phyloP scores from a whole-genome alignment of 148 eudicot species.

The Spergularia bocconei region DNA sequence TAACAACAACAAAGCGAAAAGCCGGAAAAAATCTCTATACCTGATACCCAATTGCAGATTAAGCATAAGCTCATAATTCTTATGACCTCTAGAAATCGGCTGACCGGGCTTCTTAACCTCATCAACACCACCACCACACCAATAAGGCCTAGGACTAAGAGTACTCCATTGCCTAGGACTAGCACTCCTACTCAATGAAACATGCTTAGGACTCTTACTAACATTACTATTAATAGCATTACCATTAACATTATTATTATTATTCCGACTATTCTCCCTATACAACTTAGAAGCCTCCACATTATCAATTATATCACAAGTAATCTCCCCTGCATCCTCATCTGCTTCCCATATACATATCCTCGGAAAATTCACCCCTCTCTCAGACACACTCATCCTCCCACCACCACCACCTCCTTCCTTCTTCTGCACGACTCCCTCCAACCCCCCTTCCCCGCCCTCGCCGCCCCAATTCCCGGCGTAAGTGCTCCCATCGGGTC shows the following conservation, averaged over 20 bases:
- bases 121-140: constrained; percentile 44
- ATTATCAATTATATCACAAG: constrained; percentile 45
- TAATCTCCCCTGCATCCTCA: constrained; percentile 49
- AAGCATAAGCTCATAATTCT: constrained; percentile 71
- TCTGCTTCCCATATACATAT: constrained; percentile 53
- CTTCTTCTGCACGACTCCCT: not conserved
- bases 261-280: constrained; percentile 31
- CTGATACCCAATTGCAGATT: constrained; percentile 69
- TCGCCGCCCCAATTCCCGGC: constrained; percentile 36
- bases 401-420: constrained; percentile 27
- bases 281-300: constrained; percentile 38
- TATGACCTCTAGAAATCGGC: constrained; percentile 50
- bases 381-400: constrained; percentile 33
- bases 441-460: not conserved
- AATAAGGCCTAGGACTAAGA: constrained; percentile 33
- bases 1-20: not conserved
- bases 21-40: constrained; percentile 17
- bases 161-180: constrained; percentile 24
- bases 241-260: not conserved
- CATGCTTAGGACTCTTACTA: constrained; percentile 25
- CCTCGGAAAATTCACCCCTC: constrained; percentile 45
- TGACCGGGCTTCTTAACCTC: constrained; percentile 51
- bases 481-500: constrained; percentile 35
- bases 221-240: too few species aligned
- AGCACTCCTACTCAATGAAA: constrained; percentile 15